Evolutionary conservation across 306 rosid species (phyloP).

Genomic region (Luffa acutangula): DNA sequence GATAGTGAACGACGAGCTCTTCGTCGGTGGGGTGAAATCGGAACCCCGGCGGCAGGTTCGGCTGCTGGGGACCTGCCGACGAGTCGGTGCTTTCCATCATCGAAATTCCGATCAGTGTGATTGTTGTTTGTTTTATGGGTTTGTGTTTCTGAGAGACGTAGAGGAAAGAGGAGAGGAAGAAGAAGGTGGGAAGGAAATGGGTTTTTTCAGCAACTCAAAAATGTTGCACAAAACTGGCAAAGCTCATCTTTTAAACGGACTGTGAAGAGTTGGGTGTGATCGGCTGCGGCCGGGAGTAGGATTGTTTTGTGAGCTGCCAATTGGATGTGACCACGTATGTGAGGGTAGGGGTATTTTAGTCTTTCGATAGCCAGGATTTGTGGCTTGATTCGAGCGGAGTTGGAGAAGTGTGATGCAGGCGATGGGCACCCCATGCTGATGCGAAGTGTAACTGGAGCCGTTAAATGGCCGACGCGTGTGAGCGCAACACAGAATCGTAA

Average conservation of each 20-base stretch:
- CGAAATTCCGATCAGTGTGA: not conserved
- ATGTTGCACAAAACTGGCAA: slow-evolving; percentile 1
- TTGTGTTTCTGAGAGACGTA: not conserved
- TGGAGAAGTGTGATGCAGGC: not conserved
- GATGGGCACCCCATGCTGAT: slow-evolving; percentile 40
- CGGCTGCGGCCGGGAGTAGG: not conserved
- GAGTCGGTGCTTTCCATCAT: slow-evolving; percentile 87
- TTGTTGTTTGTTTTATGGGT: not conserved
- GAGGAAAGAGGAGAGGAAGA: not conserved
- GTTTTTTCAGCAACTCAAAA: not conserved
- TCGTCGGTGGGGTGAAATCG: slow-evolving; percentile 75
- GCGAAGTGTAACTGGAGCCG: slow-evolving; percentile 38
- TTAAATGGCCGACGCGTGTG: slow-evolving; percentile 13
- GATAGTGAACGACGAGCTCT: slow-evolving; percentile 65
- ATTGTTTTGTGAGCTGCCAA: not conserved
- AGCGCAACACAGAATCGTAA: not conserved
- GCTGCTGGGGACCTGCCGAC: slow-evolving; percentile 47
- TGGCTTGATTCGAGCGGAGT: not conserved
- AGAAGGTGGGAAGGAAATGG: not conserved
- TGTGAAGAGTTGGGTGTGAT: not conserved
- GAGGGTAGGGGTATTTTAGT: not conserved
- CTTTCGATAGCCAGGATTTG: not conserved
- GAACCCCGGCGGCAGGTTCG: slow-evolving; percentile 55
- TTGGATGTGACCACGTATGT: not conserved
- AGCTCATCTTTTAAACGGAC: not conserved